Conservation (phyloP, 2,329 filamentous ascomycete species). For the Anthostomella pinea region DNA sequence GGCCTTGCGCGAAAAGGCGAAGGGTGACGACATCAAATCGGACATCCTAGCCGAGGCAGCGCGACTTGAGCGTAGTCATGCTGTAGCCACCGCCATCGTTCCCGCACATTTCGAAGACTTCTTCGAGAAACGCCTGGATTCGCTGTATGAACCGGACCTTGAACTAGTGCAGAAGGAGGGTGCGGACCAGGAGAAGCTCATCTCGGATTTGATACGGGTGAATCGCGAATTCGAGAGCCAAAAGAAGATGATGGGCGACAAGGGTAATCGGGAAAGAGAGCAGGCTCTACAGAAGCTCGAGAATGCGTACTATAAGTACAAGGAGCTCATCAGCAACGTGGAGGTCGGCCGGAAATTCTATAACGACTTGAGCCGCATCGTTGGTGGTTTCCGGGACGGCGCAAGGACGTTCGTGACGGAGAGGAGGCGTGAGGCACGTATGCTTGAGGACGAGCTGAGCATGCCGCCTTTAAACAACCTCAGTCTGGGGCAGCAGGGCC, state of each 20-base stretch:
- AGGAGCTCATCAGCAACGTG: slow-evolving; percentile 88
- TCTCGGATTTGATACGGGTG: slow-evolving; percentile 67
- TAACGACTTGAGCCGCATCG: slow-evolving; percentile 88
- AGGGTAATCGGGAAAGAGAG: slow-evolving; percentile 70
- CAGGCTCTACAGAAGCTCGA: slow-evolving; percentile 83
- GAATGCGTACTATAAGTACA: slow-evolving; percentile 92
- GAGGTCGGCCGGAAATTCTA: slow-evolving; percentile 95
- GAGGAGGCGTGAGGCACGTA: slow-evolving; percentile 74
- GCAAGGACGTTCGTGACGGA: slow-evolving; percentile 78
- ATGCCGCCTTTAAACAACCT: slow-evolving; percentile 31
- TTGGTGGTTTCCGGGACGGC: slow-evolving; percentile 72
- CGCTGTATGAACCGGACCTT: slow-evolving; percentile 74
- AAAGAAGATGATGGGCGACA: slow-evolving; percentile 62
- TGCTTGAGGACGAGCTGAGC: slow-evolving; percentile 44
- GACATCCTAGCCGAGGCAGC: slow-evolving; percentile 81
- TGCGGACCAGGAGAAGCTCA: slow-evolving; percentile 71
- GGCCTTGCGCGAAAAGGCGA: slow-evolving; percentile 72
- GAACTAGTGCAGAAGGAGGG: slow-evolving; percentile 68
- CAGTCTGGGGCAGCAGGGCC: slow-evolving; percentile 17
- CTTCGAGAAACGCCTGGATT: slow-evolving; percentile 76
- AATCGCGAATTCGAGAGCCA: slow-evolving; percentile 76
- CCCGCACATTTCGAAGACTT: slow-evolving; percentile 89
- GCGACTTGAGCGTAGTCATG: slow-evolving; percentile 80
- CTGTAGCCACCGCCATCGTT: slow-evolving; percentile 73
- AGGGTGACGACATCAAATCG: slow-evolving; percentile 82